Evolutionary conservation across 441 rosid species (phyloP), one percentile per base, ranked within the genome.

Genomic region (Erysimum cheiri): DNA sequence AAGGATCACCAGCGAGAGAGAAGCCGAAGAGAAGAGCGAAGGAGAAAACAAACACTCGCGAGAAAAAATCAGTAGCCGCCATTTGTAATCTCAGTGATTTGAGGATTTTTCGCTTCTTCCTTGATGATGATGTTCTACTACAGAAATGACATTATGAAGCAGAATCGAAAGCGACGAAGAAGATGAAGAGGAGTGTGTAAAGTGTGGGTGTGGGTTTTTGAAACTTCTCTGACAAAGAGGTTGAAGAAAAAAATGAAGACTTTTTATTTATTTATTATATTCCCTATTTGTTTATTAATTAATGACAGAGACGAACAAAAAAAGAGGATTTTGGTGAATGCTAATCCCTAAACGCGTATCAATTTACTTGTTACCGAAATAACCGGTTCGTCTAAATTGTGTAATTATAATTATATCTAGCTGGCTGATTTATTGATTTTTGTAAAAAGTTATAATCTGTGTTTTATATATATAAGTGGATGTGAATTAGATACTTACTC

Each of bases 1-100:
- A 77, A 11, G 96, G 96, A 78, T 92, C 99, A 0, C 72, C 90
- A 5, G 91, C 90, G 36, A 82, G 71, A 74, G 85, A 83, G 61
- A 77, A 50, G n/a, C 36, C 74, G 1, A 77, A 80, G 67, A 89
- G 67, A 72, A 83, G 64, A 44, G 69, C 75, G 65, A 81, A 39
- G 47, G 84, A 46, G 53, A 78, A 66, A 73, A 72, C 40, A 50
- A 75, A 60, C 32, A 64, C 69, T 28, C 56, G 72, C 48, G 74
- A 32, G 52, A 60, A n/a, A 39, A 66, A 39, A 28, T 13, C 15
- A 46, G 49, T 14, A 37, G 68, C 69, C 85, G 73, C 71, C 60
- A 59, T 63, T 54, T 60, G 64, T 28, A 41, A 46, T 46, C 48
- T 59, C 36, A 9, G 5, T 41, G 47, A 59, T 26, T 5, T 48